A percentile compares a stretch with the other conserved stretches of the same genome.
Conservation (phyloP, 179 eudicot genomes). For the Camellia oleifera region DNA sequence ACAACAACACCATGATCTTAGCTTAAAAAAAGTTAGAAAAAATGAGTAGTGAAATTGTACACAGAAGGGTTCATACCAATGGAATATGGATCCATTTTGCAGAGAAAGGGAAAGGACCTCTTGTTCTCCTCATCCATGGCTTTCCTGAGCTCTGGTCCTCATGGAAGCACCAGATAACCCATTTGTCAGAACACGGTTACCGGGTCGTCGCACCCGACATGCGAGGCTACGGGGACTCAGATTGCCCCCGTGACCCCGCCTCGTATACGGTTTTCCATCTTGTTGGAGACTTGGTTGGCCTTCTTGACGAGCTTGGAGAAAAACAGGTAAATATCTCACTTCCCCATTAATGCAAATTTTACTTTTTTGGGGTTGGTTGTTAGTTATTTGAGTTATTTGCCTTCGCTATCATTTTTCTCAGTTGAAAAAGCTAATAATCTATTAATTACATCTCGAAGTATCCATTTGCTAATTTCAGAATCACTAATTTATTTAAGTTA, state of each 20-base stretch:
- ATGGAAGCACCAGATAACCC: constrained; percentile 35
- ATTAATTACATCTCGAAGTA: too few relatives aligned
- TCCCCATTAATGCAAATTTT: too few relatives aligned
- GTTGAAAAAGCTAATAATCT: too few relatives aligned
- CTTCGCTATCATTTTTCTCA: too few relatives aligned
- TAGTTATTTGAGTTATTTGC: too few relatives aligned
- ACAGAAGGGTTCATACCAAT: constrained; percentile 25
- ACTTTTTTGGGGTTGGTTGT: too few relatives aligned
- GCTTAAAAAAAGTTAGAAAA: background rate
- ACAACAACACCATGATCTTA: background rate
- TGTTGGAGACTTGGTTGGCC: constrained; percentile 40
- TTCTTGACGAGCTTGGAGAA: constrained; percentile 30
- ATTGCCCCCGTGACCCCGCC: constrained; percentile 23
- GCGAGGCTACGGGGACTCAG: constrained; percentile 43
- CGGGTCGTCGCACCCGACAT: constrained; percentile 39
- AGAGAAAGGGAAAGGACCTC: constrained; percentile 37
- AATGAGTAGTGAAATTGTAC: constrained; percentile 11
- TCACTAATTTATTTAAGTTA: too few relatives aligned
- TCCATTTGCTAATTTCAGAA: too few relatives aligned
- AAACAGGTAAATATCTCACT: constrained; percentile 16
- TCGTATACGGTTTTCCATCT: constrained; percentile 32
- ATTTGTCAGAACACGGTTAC: constrained; percentile 26
- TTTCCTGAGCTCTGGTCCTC: constrained; percentile 38
- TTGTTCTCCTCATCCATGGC: constrained; percentile 39
- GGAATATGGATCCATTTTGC: constrained; percentile 38